These are phyloP conservation scores for Solanum medicagineum DNA, from an alignment of 257 asterid species.

Conservation along the genomic window DNA sequence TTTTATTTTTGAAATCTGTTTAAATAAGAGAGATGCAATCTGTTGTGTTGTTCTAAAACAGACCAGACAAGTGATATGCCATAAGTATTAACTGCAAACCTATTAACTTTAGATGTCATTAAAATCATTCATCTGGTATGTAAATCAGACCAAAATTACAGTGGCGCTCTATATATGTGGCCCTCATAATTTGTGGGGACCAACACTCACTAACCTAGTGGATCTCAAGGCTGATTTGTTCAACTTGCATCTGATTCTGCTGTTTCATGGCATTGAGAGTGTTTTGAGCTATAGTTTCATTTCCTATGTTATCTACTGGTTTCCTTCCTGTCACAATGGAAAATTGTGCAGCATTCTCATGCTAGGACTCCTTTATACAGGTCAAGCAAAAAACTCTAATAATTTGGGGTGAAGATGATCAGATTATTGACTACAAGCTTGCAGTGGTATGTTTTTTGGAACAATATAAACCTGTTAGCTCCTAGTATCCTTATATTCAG, in stretches of 20 bases:
- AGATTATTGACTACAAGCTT: constrained; percentile 68
- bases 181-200: not conserved
- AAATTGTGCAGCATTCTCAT: not conserved
- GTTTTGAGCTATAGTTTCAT: not conserved
- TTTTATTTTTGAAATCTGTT: not conserved
- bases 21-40: not conserved
- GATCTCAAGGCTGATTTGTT: not conserved
- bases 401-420: constrained; percentile 93
- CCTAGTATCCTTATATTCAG: not conserved
- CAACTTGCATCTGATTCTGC: not conserved
- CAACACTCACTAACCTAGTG: not conserved
- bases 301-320: not conserved
- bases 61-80: not conserved
- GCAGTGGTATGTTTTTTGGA: constrained; percentile 48
- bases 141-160: not conserved
- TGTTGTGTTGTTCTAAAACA: not conserved
- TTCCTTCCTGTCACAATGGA: not conserved
- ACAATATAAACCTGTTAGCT: not conserved
- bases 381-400: constrained; percentile 76
- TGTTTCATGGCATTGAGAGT: not conserved
- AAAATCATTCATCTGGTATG: not conserved
- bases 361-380: constrained; percentile 18
- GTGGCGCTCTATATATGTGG: not conserved
- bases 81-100: not conserved
- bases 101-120: not conserved